Conservation (phyloP, 805 yeast species). For the Candida vaughaniae region DNA sequence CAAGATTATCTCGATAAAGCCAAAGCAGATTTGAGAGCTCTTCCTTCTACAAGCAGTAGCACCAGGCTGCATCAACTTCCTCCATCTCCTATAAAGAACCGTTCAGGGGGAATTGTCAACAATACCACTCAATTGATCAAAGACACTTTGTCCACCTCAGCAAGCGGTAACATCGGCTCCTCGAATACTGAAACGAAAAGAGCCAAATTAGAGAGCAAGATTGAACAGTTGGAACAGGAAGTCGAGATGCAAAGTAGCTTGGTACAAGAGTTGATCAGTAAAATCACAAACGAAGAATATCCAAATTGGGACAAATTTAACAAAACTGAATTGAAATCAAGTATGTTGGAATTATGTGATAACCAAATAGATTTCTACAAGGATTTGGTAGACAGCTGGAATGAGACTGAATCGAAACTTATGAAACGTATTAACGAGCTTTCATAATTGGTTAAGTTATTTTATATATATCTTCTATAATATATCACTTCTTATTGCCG, state of each 20-base stretch:
- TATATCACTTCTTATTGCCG: too few relatives aligned
- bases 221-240: conserved; percentile 46
- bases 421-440: conserved; percentile 25
- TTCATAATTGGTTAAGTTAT: conserved; percentile 8
- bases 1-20: conserved; percentile 76
- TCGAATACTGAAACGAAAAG: conserved; percentile 45
- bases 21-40: conserved; percentile 53
- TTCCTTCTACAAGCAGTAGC: conserved; percentile 18
- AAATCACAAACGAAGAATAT: conserved; percentile 50
- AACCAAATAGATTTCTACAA: conserved; percentile 73
- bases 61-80: conserved; percentile 19
- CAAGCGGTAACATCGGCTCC: conserved; percentile 40
- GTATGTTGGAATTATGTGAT: conserved; percentile 72
- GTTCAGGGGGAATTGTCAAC: conserved; percentile 35
- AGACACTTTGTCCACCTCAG: conserved; percentile 51
- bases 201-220: conserved; percentile 40
- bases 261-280: conserved; percentile 46
- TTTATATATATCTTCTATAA: too few relatives aligned
- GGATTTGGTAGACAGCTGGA: conserved; percentile 70
- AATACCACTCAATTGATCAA: conserved; percentile 45
- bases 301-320: conserved; percentile 77
- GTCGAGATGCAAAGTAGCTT: conserved; percentile 42
- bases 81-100: conserved; percentile 30
- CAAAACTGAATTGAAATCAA: conserved; percentile 68
- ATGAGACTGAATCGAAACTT: conserved; percentile 45